Base-by-base conservation (phyloP, 139 green algal genomes). In the Coelastrella sp. region DNA sequence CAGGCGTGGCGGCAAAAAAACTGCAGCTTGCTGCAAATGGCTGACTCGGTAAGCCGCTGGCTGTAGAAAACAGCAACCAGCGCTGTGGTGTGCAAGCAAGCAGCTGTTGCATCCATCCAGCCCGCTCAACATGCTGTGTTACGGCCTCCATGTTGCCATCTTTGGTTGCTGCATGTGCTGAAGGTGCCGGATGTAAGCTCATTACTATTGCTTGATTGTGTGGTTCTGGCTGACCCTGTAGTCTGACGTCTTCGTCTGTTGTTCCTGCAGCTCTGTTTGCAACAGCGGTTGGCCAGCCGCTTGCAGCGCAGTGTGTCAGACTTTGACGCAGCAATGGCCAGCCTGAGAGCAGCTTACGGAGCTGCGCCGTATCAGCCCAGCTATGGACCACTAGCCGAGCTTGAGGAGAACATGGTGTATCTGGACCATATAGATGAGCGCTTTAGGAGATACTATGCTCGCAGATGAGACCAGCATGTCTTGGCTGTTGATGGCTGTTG, bases 391-490 rank as follows among this genome's bases (percentile, higher is more conserved):
- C 16, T 95, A 11, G 90, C 93, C 5, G 86, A 94, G 6, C 88
- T 98, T 71, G 75, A 75, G 19, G 58, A 76, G 3, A 96, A 95
- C 6, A 91, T 92, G 5, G 98, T 94, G 68, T 96, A 96, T 80
- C 91, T 98, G 73, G 74, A 61, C 3, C 60, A 86, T n/a, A 94
- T 98, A 71, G 96, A 98, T 59, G 92, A 92, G 5, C 57, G 88
- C 3, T 93, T 94, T 73, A 90, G 94, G 22, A 65, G 96, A 19
- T 83, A 82, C 8, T 98, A 98, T 86, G 89, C 32, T 47, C 32
- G 32, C 32, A 47, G 32, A 47, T 47, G 32, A 47, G 32, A 47
- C 32, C 32, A 47, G 32, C 32, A 47, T 47, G 32, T 47, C 32
- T 47, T 47, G 32, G 32, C 32, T 47, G 32, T 47, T 47, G 32